Evolutionary conservation across 768 basidiomycete genomes (phyloP).

Genomic region (Boletus rufocinnamomeus): DNA sequence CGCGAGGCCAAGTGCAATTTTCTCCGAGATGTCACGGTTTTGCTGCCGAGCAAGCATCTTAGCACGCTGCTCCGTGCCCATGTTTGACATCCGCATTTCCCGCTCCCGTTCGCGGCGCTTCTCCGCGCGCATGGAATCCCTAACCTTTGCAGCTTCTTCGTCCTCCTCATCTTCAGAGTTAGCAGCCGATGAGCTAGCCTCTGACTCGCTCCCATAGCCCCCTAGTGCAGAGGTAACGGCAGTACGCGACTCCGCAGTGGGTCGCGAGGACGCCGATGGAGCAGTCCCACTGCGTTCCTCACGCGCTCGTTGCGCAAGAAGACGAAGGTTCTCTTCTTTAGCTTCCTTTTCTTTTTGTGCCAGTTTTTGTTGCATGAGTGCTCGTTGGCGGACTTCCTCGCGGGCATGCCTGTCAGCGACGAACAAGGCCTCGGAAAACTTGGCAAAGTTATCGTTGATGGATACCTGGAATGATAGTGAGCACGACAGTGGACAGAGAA

Average conservation of each 20-base stretch:
- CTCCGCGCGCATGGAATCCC: constrained; percentile 89
- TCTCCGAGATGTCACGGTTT: constrained; percentile 99
- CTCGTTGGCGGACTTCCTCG: constrained; percentile 94
- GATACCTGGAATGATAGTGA: constrained; percentile 61
- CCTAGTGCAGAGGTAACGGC: constrained; percentile 77
- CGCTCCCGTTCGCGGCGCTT: constrained; percentile 93
- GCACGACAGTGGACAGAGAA: background rate
- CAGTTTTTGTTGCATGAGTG: constrained; percentile 98
- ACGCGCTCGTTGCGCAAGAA: constrained; percentile 92
- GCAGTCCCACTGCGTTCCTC: constrained; percentile 86
- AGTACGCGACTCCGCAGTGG: constrained; percentile 65
- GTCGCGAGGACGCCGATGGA: constrained; percentile 58
- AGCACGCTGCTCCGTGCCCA: constrained; percentile 96
- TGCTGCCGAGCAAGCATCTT: constrained; percentile 95
- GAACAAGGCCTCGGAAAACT: constrained; percentile 95
- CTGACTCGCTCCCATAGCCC: constrained; percentile 84
- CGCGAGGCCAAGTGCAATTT: constrained; percentile 95
- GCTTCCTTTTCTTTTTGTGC: constrained; percentile 95
- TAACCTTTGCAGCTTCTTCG: constrained; percentile 80
- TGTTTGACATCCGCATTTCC: constrained; percentile 98
- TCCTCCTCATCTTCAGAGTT: constrained; percentile 65
- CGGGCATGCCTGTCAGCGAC: constrained; percentile 96
- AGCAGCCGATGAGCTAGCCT: constrained; percentile 45
- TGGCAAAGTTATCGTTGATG: constrained; percentile 99
- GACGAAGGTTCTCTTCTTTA: constrained; percentile 93